phyloP scores from a whole-genome alignment of 2,329 filamentous ascomycete genomes.

The Curvularia sp. region DNA sequence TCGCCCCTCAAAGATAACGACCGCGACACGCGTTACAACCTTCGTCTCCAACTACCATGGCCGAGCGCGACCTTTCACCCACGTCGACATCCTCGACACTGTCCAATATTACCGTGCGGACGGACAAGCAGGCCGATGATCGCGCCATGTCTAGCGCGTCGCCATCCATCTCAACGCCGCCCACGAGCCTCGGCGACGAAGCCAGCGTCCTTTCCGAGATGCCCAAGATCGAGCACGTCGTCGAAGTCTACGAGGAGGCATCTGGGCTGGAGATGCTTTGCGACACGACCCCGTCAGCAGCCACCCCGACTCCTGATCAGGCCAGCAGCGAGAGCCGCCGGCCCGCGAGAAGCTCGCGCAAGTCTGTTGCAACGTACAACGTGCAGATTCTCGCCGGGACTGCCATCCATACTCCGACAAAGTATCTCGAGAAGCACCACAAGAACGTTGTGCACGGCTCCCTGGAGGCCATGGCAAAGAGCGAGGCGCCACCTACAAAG shows the following conservation, averaged over 20 bases:
- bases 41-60: slow-evolving; percentile 37
- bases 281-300: slow-evolving; percentile 31
- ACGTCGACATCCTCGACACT: slow-evolving; percentile 52
- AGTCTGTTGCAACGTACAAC: slow-evolving; percentile 70
- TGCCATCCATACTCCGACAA: slow-evolving; percentile 63
- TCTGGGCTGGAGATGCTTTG: slow-evolving; percentile 20
- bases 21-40: slow-evolving; percentile 29
- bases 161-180: slow-evolving; percentile 66
- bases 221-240: slow-evolving; percentile 39
- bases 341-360: slow-evolving; percentile 61
- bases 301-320: slow-evolving; percentile 24
- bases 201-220: slow-evolving; percentile 61
- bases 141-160: slow-evolving; percentile 61
- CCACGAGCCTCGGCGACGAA: slow-evolving; percentile 70
- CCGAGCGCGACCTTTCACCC: slow-evolving; percentile 46
- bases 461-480: slow-evolving; percentile 27
- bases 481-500: slow-evolving; percentile 29
- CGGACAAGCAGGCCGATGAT: slow-evolving; percentile 40
- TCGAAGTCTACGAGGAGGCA: slow-evolving; percentile 35
- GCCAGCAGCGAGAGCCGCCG: slow-evolving; percentile 38
- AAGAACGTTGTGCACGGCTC: slow-evolving; percentile 47
- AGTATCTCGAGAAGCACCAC: slow-evolving; percentile 50
- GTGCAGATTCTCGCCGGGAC: slow-evolving; percentile 69
- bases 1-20: slow-evolving; percentile 34
- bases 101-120: slow-evolving; percentile 53